These are phyloP conservation scores for Eutrema yunnanense DNA, from an alignment of 345 rosid species.

Conservation along the genomic window DNA sequence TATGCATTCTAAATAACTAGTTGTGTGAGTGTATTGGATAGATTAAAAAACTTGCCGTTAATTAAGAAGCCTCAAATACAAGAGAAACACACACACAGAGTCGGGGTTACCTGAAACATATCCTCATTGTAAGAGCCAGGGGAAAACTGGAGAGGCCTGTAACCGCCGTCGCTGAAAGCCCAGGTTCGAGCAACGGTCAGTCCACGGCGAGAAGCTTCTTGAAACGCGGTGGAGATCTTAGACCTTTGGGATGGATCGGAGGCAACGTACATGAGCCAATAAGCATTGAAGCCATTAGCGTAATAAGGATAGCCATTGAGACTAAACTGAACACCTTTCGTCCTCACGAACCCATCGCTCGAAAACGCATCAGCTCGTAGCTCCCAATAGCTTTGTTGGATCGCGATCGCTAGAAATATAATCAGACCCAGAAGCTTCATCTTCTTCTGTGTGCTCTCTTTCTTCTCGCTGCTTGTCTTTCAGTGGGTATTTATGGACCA, in stretches of 20 bases:
- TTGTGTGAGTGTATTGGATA: neutral
- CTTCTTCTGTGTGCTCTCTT: conserved; percentile 6
- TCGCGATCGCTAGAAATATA: conserved; percentile 30
- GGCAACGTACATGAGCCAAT: conserved; percentile 85
- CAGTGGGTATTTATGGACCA: conserved; percentile 22
- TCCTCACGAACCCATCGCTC: conserved; percentile 55
- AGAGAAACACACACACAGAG: neutral
- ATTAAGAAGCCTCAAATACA: neutral
- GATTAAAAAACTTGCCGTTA: neutral
- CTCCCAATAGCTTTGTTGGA: conserved; percentile 27
- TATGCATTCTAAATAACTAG: neutral
- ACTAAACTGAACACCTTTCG: conserved; percentile 54
- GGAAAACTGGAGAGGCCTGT: conserved; percentile 57
- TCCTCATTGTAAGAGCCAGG: conserved; percentile 79
- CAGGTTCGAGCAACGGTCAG: conserved; percentile 79
- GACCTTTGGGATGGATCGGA: conserved; percentile 62
- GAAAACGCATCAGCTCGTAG: conserved; percentile 33
- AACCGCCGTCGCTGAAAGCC: conserved; percentile 92
- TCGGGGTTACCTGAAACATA: conserved; percentile 53
- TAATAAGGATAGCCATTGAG: conserved; percentile 71
- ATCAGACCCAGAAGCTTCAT: conserved; percentile 40
- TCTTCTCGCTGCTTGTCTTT: neutral
- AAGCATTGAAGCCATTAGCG: conserved; percentile 89
- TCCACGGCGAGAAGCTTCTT: conserved; percentile 61
- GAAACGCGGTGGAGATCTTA: conserved; percentile 56